phyloP scores from a whole-genome alignment of 106 monocot genomes.

The Dioscorea alata region DNA sequence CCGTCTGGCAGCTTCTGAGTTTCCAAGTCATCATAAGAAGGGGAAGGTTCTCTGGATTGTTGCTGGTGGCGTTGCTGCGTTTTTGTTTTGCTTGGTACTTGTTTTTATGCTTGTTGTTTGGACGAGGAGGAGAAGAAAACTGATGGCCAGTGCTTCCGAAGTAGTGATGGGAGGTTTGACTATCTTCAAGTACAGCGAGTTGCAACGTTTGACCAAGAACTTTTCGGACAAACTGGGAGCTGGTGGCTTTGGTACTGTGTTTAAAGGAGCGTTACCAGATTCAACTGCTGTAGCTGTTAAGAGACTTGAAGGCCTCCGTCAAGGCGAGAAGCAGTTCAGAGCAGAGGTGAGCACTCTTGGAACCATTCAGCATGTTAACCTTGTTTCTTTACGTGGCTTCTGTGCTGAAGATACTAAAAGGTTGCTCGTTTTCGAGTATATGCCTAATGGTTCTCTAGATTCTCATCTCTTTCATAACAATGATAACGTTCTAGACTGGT shows the following conservation, averaged over 20 bases:
- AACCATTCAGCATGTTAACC: no score
- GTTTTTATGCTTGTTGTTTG: no score
- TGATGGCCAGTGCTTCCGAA: neutral
- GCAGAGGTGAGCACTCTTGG: no score
- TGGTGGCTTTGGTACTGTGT: neutral
- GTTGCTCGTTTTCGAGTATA: neutral
- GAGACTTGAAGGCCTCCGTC: neutral
- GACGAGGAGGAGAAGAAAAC: neutral
- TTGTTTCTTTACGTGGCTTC: neutral
- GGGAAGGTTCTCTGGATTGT: neutral
- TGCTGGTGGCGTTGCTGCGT: neutral
- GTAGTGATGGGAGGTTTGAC: neutral
- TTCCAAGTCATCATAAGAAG: neutral
- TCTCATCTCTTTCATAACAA: neutral
- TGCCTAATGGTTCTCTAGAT: neutral
- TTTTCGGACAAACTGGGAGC: neutral
- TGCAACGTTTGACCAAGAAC: neutral
- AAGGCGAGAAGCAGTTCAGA: neutral
- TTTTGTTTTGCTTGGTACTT: neutral
- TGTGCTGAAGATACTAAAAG: neutral
- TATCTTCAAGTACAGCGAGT: neutral
- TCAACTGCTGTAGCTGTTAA: neutral
- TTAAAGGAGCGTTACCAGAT: neutral
- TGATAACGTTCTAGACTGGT: no score
- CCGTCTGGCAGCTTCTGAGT: conserved; percentile 7